Evolutionary conservation across 2,329 filamentous ascomycete species (phyloP), one percentile per base, ranked within the genome.

Genomic region (Xylariaceae sp.): DNA sequence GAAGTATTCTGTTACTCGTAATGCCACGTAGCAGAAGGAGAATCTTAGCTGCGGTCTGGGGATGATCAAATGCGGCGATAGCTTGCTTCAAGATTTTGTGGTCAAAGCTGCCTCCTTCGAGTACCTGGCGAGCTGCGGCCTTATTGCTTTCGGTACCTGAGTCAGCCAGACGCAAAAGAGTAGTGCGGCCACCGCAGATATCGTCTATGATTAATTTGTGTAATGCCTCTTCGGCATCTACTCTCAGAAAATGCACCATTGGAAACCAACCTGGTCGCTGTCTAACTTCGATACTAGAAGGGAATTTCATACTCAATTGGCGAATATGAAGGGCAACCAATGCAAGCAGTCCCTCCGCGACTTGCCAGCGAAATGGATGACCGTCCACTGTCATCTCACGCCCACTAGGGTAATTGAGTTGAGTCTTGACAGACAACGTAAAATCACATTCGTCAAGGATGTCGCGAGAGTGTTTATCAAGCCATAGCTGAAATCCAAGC

Each of bases 391-490:
- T 58, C 6, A 72, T 67, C 30, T 81, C 77, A 0, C 71, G 49
- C 0, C 83, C 82, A 5, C 76, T 77, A 0, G 82, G 81, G 37
- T 85, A 85, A 3, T 85, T 81, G 0, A 86, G 67, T 53, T 86
- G 81, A 0, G 80, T 83, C 27, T 77, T 78, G 0, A 79, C 74
- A 0, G 77, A 77, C 0, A 86, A 66, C 0, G 79, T 84, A 32
- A 79, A 74, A 55, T 85, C 82, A 2, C 77, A 86, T 61, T 89
- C 86, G 56, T 89, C 86, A 0, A 89, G 68, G 0, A 89, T 73
- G 61, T 90, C 86, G 0, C 85, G 76, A 2, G 76, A 80, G 1
- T 72, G 62, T 0, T 55, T 50, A 2, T 80, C 71, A 5, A 89
- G 63, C 73, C 79, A 82, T 0, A 64, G 47, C 27, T 87, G 81